A percentile compares a stretch with the other conserved stretches of the same genome.
Evolutionary conservation across 768 basidiomycete genomes (phyloP).

Genomic region (Leccinellum albellum): DNA sequence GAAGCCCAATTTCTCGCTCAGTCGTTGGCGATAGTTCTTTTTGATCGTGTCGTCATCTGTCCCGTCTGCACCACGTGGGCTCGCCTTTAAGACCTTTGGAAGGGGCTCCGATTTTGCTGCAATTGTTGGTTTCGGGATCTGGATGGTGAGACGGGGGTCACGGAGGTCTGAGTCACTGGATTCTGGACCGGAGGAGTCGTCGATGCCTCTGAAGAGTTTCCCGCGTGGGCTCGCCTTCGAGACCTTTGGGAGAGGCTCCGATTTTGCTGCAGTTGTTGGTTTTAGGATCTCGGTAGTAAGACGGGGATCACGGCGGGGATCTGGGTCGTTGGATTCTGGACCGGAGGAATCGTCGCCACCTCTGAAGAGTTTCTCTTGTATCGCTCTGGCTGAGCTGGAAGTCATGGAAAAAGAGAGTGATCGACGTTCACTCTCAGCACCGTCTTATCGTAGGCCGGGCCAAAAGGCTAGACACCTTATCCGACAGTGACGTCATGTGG

Average conservation of each 20-base stretch:
- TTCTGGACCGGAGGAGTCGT: constrained; percentile 18
- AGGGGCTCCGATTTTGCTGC: constrained; percentile 32
- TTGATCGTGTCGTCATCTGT: constrained; percentile 11
- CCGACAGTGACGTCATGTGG: constrained; percentile 21
- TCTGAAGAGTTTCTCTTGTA: constrained; percentile 73
- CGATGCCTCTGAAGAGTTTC: constrained; percentile 59
- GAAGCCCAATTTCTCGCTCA: constrained; percentile 59
- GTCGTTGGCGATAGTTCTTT: constrained; percentile 56
- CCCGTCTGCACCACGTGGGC: constrained; percentile 20
- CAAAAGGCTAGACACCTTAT: constrained; percentile 1
- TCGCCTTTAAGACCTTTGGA: constrained; percentile 43
- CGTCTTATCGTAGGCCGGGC: constrained; percentile 2
- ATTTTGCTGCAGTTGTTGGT: constrained; percentile 26
- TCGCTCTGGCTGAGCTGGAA: constrained; percentile 50
- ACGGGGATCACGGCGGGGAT: constrained; percentile 29
- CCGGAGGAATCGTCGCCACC: constrained; percentile 29
- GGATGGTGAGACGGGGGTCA: constrained; percentile 51
- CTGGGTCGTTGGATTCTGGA: constrained; percentile 21
- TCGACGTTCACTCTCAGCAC: constrained; percentile 1
- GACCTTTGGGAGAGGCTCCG: constrained; percentile 42
- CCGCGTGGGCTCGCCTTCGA: constrained; percentile 36
- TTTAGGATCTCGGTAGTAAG: constrained; percentile 76
- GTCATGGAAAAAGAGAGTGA: constrained; percentile 32
- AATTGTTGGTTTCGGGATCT: constrained; percentile 57
- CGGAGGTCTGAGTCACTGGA: constrained; percentile 25